Evolutionary conservation across 2,329 filamentous ascomycete genomes (phyloP), one percentile per base, ranked within the genome.

Genomic region (Alternaria brassicae): DNA sequence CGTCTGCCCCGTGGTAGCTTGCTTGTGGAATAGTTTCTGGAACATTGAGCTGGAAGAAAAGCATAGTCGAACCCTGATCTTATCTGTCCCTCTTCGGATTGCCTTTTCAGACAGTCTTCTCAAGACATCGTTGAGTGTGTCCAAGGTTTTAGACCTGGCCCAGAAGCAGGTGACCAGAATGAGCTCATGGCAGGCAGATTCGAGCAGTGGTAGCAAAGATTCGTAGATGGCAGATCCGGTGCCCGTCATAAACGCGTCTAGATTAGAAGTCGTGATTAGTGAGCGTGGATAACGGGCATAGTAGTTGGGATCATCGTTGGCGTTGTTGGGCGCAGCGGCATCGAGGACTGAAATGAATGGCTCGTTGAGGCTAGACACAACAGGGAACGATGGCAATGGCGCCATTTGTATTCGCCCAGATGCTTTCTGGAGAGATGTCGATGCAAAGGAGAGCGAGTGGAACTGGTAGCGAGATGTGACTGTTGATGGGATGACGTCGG

Each of bases 131-230:
- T 80, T 82, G 12, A 95, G 79, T 0, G 82, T 82, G 4, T 83
- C 79, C 17, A 89, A 81, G 0, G 87, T 89, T 1, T 82, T 77
- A 0, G 91, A 93, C 0, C 81, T 80, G 0, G 91, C 88, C 91
- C 91, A 93, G 78, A 93, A 95, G 76, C 91, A 94, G 8, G 91
- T 94, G 6, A 93, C 89, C 40, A 95, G 83, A 58, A 93, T 86
- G 27, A 93, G 80, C 68, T 92, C 91, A 47, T 83, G 78, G 34
- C 84, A 80, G 2, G 91, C 88, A 0, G 78, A 72, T 4, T 85
- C 78, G 3, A 93, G 83, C 8, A 87, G 85, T 2, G 89, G 86
- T 0, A 89, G 77, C 6, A 92, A 80, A 3, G 75, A 70, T 2
- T 67, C 47, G 69, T 78, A 82, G 51, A 84, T 77, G 7, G 72